Conservation (phyloP, 257 asterid genomes). For the Forsythia suspensa region DNA sequence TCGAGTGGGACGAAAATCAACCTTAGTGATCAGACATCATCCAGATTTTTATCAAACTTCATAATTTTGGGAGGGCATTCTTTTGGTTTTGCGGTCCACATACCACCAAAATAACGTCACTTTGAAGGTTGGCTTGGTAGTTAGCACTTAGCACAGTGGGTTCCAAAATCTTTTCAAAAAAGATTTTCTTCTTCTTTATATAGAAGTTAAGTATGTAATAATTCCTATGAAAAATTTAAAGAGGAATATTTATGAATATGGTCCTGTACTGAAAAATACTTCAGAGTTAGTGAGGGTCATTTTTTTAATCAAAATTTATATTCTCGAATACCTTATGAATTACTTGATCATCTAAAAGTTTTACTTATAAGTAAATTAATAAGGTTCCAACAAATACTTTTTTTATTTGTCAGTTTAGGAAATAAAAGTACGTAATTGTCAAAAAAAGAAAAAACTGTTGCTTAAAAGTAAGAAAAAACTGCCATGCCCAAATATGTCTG, state of each 20-base stretch:
- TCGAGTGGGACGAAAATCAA: neutral
- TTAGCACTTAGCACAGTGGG: slow-evolving; percentile 13
- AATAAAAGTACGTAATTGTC: no score
- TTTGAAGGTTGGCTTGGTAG: slow-evolving; percentile 50
- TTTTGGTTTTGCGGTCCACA: slow-evolving; percentile 13
- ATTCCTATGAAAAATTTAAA: slow-evolving; percentile 15
- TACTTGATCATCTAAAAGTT: neutral
- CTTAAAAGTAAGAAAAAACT: no score
- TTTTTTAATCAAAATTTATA: neutral
- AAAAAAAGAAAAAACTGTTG: no score
- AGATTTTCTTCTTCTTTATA: slow-evolving; percentile 50
- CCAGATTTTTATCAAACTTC: neutral
- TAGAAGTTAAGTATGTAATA: slow-evolving; percentile 34
- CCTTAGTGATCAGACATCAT: neutral
- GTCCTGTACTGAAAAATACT: slow-evolving; percentile 13
- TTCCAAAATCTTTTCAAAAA: slow-evolving; percentile 26
- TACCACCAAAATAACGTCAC: slow-evolving; percentile 29
- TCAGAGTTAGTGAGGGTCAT: no score
- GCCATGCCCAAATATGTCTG: neutral
- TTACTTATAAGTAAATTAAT: neutral
- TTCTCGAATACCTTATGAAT: neutral
- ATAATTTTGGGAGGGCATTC: neutral
- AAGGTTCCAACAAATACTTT: neutral
- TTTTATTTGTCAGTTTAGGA: no score
- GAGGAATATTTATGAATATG: slow-evolving; percentile 13